Evolutionary conservation across 495 filamentous ascomycete species (phyloP).

Genomic region (Neurospora sp.): DNA sequence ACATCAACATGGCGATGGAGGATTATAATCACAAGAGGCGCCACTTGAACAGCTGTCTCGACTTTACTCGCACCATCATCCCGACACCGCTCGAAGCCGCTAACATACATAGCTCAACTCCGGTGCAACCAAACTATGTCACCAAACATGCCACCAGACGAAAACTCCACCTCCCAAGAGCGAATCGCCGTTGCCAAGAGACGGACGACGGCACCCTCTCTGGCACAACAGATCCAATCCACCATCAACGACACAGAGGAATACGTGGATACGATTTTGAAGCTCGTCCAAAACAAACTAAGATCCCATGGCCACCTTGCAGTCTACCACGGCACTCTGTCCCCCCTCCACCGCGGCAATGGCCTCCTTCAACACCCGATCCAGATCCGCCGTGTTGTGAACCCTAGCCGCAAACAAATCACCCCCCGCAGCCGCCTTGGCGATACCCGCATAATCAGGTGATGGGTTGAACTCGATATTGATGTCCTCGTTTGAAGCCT

Average conservation of each 20-base stretch:
- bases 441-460: constrained; percentile 87
- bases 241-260: background rate
- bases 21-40: background rate
- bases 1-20: background rate
- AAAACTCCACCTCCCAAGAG: background rate
- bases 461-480: constrained; percentile 82
- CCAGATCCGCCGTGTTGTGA: constrained; percentile 49
- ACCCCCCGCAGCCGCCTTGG: constrained; percentile 77
- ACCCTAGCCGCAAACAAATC: constrained; percentile 54
- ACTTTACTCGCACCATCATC: background rate
- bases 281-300: constrained; percentile 4
- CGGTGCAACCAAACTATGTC: background rate
- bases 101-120: background rate
- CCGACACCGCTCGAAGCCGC: background rate
- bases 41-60: background rate
- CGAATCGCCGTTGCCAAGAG: background rate
- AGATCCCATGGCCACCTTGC: constrained; percentile 33
- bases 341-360: constrained; percentile 58
- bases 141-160: background rate
- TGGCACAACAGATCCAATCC: background rate
- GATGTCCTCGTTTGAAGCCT: constrained; percentile 72
- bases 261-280: background rate
- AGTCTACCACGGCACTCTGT: constrained; percentile 55
- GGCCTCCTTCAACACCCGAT: constrained; percentile 52
- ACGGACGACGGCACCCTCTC: background rate